Base-by-base conservation (phyloP, 2,329 filamentous ascomycete species). In the Hymenoscyphus fraxineus region DNA sequence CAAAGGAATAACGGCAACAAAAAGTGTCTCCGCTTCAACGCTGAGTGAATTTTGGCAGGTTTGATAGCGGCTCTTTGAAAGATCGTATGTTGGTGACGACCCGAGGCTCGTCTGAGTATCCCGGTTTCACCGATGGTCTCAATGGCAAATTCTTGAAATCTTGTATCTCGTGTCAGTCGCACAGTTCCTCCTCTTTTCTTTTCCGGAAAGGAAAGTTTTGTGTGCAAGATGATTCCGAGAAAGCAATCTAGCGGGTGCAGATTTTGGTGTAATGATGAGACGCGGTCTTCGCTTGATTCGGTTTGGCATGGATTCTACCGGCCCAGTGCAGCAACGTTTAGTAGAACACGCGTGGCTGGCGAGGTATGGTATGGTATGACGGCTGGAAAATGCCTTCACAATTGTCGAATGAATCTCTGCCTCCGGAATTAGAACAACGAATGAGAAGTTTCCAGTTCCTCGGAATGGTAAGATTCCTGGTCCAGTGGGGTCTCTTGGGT, bases 1-100 rank as follows among this genome's bases (percentile, higher is more conserved):
- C 65, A 71, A 71, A 70, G 64, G 70, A 71, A 60, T 67, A 66
- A 68, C 66, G 62, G 65, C 62, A 67, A 67, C 68, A 71, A 72
- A 69, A 65, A 67, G 69, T 68, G 55, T 64, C 63, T 66, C 62
- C 22, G 47, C 60, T 58, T 66, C 59, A 64, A 64, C 62, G 54
- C 58, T 40, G 60, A 58, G 19, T 64, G 32, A 56, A 64, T 41
- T 47, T 55, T 55, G 58, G 60, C 64, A 58, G 51, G 35, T 61
- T 62, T 62, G 61, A 65, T 35, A 54, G 55, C 38, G 47, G 65
- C 66, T 27, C 66, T 68, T 58, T 67, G 65, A 64, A 65, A 66
- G 62, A 65, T 58, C 60, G 58, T 64, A 62, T 40, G 63, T 68
- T 54, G 58, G 62, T 62, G 59, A 47, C 47, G 40, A 58, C 58